These are phyloP conservation scores for Cladosporium velox DNA, from an alignment of 2,329 filamentous ascomycete species.

Conservation along the genomic window DNA sequence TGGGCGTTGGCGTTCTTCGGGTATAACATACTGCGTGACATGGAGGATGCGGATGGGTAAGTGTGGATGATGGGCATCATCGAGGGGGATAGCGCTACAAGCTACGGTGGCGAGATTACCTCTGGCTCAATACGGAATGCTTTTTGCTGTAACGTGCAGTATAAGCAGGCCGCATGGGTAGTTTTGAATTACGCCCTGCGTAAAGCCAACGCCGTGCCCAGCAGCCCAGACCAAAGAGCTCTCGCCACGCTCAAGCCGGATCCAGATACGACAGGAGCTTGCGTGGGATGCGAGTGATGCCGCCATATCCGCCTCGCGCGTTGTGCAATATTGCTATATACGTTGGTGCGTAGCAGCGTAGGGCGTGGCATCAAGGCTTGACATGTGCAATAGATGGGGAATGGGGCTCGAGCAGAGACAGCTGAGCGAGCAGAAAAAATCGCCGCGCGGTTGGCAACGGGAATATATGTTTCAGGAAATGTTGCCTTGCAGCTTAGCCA, in stretches of 20 bases:
- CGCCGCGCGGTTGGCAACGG: conserved; percentile 19
- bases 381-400: background rate
- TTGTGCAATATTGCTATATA: background rate
- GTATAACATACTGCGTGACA: background rate
- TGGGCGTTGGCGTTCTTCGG: conserved; percentile 9
- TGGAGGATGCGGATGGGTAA: conserved; percentile 7
- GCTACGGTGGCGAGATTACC: background rate
- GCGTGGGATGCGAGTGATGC: conserved; percentile 11
- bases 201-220: conserved; percentile 8
- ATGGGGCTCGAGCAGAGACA: conserved; percentile 1
- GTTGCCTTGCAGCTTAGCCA: conserved; percentile 15
- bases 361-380: conserved; percentile 16
- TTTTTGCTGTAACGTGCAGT: background rate
- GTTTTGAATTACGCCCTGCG: background rate
- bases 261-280: background rate
- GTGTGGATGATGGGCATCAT: background rate
- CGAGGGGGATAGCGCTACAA: background rate
- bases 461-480: conserved; percentile 9
- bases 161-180: background rate
- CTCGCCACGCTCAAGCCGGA: background rate
- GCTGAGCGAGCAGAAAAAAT: background rate
- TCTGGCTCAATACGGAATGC: background rate
- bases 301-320: background rate
- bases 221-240: conserved; percentile 2
- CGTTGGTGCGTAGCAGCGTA: background rate